phyloP scores from a whole-genome alignment of 768 basidiomycete species.

The Cubamyces lactineus region DNA sequence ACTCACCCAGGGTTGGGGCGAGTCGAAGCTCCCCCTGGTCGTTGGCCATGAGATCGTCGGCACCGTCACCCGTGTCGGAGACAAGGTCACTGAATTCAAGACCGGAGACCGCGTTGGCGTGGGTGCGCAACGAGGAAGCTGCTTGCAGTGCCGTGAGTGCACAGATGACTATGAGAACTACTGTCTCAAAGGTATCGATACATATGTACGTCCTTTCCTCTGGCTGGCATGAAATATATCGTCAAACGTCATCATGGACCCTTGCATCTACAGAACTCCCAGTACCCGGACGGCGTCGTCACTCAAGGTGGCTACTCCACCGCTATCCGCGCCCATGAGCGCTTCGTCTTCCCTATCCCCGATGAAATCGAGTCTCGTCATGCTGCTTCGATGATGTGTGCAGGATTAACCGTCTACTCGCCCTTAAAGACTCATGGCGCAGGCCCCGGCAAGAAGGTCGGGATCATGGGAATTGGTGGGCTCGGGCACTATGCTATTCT shows the following conservation, averaged over 20 bases:
- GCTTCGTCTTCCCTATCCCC: slow-evolving; percentile 64
- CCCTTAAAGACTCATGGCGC: slow-evolving; percentile 56
- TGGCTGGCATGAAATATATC: too few relatives aligned
- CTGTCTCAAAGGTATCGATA: slow-evolving; percentile 46
- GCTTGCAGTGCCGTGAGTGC: slow-evolving; percentile 52
- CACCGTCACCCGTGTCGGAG: slow-evolving; percentile 53
- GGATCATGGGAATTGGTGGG: slow-evolving; percentile 68
- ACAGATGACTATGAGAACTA: slow-evolving; percentile 58
- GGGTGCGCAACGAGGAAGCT: slow-evolving; percentile 55
- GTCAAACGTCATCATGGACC: neutral
- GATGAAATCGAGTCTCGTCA: slow-evolving; percentile 51
- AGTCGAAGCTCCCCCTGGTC: slow-evolving; percentile 33
- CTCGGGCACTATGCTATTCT: slow-evolving; percentile 47
- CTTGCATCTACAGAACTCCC: slow-evolving; percentile 32
- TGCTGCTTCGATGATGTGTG: slow-evolving; percentile 68
- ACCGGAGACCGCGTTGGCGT: slow-evolving; percentile 60
- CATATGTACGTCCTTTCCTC: slow-evolving; percentile 38
- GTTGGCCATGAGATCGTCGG: slow-evolving; percentile 59
- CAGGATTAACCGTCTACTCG: slow-evolving; percentile 64
- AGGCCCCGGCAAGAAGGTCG: slow-evolving; percentile 67
- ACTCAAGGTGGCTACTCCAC: slow-evolving; percentile 51
- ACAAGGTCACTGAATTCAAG: slow-evolving; percentile 51
- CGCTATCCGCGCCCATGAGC: slow-evolving; percentile 49
- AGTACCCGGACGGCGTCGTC: slow-evolving; percentile 45
- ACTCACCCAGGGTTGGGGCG: slow-evolving; percentile 44